Percentiles rank a stretch among this genome's conserved stretches.
Evolutionary conservation across 139 green algal genomes (phyloP).

Genomic region (Chlorella vulgaris): DNA sequence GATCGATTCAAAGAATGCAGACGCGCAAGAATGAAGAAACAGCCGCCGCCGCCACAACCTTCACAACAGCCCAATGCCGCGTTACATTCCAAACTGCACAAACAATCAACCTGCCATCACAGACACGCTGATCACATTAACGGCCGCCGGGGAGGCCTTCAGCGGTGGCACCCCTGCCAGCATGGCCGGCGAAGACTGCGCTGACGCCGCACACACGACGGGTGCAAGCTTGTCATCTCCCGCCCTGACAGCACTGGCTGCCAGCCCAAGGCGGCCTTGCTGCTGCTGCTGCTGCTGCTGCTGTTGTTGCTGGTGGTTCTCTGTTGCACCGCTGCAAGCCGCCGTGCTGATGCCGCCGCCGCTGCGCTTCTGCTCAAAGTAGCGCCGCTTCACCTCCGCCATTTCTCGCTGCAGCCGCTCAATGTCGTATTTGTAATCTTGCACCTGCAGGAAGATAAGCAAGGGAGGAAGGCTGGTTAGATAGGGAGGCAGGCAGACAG

Average conservation of each 20-base stretch:
- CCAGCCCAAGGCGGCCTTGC: too few species aligned
- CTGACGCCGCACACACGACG: too few species aligned
- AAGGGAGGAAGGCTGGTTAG: background rate
- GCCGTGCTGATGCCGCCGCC: background rate
- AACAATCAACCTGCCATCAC: background rate
- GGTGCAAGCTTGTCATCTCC: too few species aligned
- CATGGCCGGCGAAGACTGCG: too few species aligned
- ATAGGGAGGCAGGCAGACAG: background rate
- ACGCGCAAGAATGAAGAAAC: too few species aligned
- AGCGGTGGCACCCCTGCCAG: too few species aligned
- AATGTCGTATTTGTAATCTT: constrained; percentile 95
- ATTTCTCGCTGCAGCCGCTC: constrained; percentile 80
- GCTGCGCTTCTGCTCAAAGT: constrained; percentile 71
- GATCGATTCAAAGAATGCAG: too few species aligned
- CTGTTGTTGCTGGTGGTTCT: background rate
- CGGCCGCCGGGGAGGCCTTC: constrained; percentile 1
- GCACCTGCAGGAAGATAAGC: constrained; percentile 55
- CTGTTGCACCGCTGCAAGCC: background rate
- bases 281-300: background rate
- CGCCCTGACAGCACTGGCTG: too few species aligned
- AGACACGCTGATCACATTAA: background rate
- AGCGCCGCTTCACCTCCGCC: constrained; percentile 76
- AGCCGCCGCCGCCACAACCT: too few species aligned
- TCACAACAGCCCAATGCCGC: too few species aligned
- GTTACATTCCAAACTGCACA: background rate